Evolutionary conservation across 75 land plant genomes (phyloP).

Genomic region (Pinus albicaulis): DNA sequence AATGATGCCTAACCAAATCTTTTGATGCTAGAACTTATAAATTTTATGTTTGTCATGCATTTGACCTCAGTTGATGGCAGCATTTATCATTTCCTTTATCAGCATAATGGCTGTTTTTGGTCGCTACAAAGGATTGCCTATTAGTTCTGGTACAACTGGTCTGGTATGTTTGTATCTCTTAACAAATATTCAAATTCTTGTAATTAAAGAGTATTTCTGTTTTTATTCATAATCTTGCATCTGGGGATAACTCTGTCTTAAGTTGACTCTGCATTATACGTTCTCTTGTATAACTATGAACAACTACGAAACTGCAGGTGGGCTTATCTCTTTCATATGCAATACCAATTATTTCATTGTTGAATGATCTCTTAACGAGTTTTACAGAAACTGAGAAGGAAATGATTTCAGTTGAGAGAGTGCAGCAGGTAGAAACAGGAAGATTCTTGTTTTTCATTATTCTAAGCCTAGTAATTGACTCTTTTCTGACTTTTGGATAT

Average conservation of each 20-base stretch:
- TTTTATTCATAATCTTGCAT: not conserved
- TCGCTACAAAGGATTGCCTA: conserved; percentile 28
- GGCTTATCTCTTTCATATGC: conserved; percentile 91
- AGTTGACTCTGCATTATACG: not conserved
- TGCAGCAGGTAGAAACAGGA: conserved; percentile 60
- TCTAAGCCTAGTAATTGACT: not conserved
- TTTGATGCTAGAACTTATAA: not conserved
- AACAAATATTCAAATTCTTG: not conserved
- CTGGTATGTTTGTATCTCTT: conserved; percentile 40
- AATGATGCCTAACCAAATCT: not conserved
- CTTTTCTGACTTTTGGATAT: not conserved
- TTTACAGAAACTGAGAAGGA: conserved; percentile 97
- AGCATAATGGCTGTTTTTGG: conserved; percentile 74
- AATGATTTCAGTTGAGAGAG: conserved; percentile 97
- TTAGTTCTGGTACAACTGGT: conserved; percentile 72
- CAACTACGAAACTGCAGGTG: conserved; percentile 41
- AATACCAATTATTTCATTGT: conserved; percentile 76
- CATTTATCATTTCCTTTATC: conserved; percentile 66
- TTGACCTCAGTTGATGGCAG: conserved; percentile 67
- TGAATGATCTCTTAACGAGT: conserved; percentile 72
- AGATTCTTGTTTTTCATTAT: not conserved
- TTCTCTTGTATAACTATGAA: not conserved
- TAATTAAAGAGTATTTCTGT: not conserved
- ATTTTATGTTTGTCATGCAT: not conserved
- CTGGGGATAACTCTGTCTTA: not conserved